These are phyloP conservation scores for Fusarium cicatricum DNA, from an alignment of 2,329 filamentous ascomycete species.

Conservation along the genomic window DNA sequence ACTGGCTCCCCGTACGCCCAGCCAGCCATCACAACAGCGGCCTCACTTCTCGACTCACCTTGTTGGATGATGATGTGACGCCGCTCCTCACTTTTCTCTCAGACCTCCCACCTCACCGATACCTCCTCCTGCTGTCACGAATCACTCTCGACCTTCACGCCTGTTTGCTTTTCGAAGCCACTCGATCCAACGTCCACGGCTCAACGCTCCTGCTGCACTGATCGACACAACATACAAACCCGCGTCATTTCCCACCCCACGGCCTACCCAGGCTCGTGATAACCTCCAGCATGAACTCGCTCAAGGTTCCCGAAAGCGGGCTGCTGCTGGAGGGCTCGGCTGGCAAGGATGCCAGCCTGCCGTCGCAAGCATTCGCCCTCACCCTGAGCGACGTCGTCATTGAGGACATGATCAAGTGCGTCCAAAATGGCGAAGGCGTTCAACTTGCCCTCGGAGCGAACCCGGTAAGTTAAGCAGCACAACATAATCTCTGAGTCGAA, in stretches of 20 bases:
- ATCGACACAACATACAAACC: conserved; percentile 38
- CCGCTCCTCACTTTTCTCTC: conserved; percentile 29
- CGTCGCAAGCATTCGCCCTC: conserved; percentile 65
- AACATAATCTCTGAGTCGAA: neutral
- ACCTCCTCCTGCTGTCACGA: conserved; percentile 7
- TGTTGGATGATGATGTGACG: conserved; percentile 42
- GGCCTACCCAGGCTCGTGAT: conserved; percentile 41
- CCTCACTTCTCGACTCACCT: conserved; percentile 39
- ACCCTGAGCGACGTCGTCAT: conserved; percentile 66
- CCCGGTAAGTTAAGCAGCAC: conserved; percentile 60
- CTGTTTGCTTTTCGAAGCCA: conserved; percentile 4
- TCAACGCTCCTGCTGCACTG: conserved; percentile 26
- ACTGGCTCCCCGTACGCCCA: conserved; percentile 28
- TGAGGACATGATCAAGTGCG: conserved; percentile 68
- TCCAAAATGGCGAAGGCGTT: conserved; percentile 64
- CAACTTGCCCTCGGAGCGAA: conserved; percentile 64
- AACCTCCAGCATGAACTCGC: conserved; percentile 56
- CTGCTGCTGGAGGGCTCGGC: conserved; percentile 63
- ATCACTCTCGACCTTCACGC: neutral
- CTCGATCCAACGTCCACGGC: conserved; percentile 18
- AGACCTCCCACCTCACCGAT: conserved; percentile 19
- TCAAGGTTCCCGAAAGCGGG: conserved; percentile 66
- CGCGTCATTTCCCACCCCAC: conserved; percentile 42
- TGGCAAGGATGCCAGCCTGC: conserved; percentile 53
- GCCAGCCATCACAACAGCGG: conserved; percentile 37